A percentile compares a stretch with the other conserved stretches of the same genome.
Conservation (phyloP, 768 basidiomycete genomes). For the Tylopilus sp. region DNA sequence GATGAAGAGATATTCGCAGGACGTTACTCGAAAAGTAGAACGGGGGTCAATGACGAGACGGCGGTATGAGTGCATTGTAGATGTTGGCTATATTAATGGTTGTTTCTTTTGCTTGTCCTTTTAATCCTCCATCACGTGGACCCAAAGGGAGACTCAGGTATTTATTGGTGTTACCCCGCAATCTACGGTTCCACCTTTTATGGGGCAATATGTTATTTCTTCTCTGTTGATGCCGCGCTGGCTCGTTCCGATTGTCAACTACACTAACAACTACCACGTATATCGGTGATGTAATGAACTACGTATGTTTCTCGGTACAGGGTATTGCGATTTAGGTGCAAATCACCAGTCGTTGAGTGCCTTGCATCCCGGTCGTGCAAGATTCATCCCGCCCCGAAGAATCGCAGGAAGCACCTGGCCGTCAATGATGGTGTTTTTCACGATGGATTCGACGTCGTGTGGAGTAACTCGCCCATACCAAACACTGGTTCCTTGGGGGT, state of each 20-base stretch:
- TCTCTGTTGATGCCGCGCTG: slow-evolving; percentile 6
- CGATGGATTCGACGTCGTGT: slow-evolving; percentile 82
- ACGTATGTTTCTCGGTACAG: slow-evolving; percentile 1
- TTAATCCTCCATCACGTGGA: slow-evolving; percentile 14
- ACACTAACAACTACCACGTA: slow-evolving; percentile 26
- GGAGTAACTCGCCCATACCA: slow-evolving; percentile 96
- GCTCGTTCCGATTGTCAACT: slow-evolving; percentile 6
- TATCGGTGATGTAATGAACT: slow-evolving; percentile 25
- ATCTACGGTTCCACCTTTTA: slow-evolving; percentile 1
- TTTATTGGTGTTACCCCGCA: slow-evolving; percentile 9
- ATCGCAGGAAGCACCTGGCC: slow-evolving; percentile 84
- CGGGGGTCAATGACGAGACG: slow-evolving; percentile 36
- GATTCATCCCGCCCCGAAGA: slow-evolving; percentile 81
- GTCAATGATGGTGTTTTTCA: slow-evolving; percentile 80
- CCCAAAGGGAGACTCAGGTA: slow-evolving; percentile 19
- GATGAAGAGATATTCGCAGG: slow-evolving; percentile 63
- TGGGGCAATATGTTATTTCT: slow-evolving; percentile 4
- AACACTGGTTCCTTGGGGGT: slow-evolving; percentile 77
- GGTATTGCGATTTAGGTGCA: background rate
- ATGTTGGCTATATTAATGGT: slow-evolving; percentile 8
- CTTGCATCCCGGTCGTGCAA: slow-evolving; percentile 64
- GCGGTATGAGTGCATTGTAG: slow-evolving; percentile 25
- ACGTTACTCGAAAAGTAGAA: slow-evolving; percentile 62
- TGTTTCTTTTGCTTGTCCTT: slow-evolving; percentile 7
- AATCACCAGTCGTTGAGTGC: slow-evolving; percentile 69